Evolutionary conservation across 371 early-diverging fungal genomes (phyloP).

Genomic region (Mucor racemosus): DNA sequence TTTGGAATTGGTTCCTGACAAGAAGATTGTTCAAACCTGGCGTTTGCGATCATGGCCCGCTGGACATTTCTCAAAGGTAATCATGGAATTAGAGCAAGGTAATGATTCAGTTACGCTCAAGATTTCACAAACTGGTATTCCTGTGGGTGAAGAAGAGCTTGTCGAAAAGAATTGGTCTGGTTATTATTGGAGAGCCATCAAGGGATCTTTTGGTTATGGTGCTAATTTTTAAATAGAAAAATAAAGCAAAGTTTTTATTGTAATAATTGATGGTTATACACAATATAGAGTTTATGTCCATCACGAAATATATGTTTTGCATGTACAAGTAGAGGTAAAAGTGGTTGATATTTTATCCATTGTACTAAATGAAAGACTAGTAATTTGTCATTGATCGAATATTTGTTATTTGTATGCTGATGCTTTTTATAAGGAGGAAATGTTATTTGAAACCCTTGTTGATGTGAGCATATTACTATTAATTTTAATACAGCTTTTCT

Average conservation of each 20-base stretch:
- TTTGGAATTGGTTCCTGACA: constrained; percentile 72
- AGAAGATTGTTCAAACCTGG: constrained; percentile 89
- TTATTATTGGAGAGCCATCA: constrained; percentile 95
- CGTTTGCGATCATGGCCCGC: constrained; percentile 84
- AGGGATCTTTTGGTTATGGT: constrained; percentile 83
- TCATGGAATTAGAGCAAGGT: constrained; percentile 74
- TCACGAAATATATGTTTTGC: constrained; percentile 13
- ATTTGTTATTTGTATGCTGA: not conserved
- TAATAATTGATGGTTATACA: constrained; percentile 3
- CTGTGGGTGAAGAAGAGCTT: constrained; percentile 85
- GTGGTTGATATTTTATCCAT: constrained; percentile 2
- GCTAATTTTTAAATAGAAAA: constrained; percentile 44
- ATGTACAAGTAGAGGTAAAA: constrained; percentile 5
- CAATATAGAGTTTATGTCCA: constrained; percentile 18
- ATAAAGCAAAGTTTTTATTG: constrained; percentile 11
- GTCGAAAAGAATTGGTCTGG: constrained; percentile 87
- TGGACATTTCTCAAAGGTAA: constrained; percentile 85
- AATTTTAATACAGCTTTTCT: constrained; percentile 17
- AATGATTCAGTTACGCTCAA: constrained; percentile 71
- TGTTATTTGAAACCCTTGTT: not conserved
- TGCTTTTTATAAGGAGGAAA: not conserved
- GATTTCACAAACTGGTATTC: constrained; percentile 86
- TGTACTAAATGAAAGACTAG: not conserved
- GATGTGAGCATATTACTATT: constrained; percentile 5
- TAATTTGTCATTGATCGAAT: not conserved